Evolutionary conservation across 495 filamentous ascomycete genomes (phyloP), one percentile per base, ranked within the genome.

Genomic region (Annulohypoxylon moriforme): DNA sequence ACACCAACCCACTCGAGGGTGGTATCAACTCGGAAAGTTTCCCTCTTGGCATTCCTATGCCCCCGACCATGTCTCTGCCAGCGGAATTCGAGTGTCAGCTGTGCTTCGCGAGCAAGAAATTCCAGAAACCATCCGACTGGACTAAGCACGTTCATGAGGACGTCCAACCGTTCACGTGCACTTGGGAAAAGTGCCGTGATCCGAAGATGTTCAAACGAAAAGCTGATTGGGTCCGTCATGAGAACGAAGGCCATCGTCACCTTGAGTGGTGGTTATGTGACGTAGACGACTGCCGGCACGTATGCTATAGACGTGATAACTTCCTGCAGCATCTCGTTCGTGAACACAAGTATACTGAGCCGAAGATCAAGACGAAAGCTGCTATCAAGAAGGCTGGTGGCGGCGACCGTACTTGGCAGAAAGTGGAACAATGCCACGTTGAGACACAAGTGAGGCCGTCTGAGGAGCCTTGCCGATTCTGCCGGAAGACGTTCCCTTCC

Each of bases 91-190:
- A 98, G 79, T 98, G 95, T 70, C 90, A 93, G 31, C 83, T 97
- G 20, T 98, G 95, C 80, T 98, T 94, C 83, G 88, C 91, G 73
- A 88, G 92, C 46, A 97, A 97, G 80, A 94, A 91, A 68, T 94
- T 97, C 77, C 88, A 91, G 71, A 98, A 98, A 79, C 95, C 95
- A 31, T 97, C 95, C 0, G 95, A 98, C 80, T 98, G 95, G 95
- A 96, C 95, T 13, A 98, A 98, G 77, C 95, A 98, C 74, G 92
- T 98, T 5, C 93, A 97, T 75, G 95, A 98, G 78, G 95, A 98
- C 76, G 89, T 98, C 10, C 92, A 96, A 76, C 95, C 95, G 4
- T 98, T 97, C 73, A 97, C 94, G 8, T 98, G 95, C 80, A 98
- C 94, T 0, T 97, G 96, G 79, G 87, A 89, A 11, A 82, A 89